Evolutionary conservation across 2,329 filamentous ascomycete species (phyloP), one percentile per base, ranked within the genome.

Genomic region (Fusarium anthophilum): DNA sequence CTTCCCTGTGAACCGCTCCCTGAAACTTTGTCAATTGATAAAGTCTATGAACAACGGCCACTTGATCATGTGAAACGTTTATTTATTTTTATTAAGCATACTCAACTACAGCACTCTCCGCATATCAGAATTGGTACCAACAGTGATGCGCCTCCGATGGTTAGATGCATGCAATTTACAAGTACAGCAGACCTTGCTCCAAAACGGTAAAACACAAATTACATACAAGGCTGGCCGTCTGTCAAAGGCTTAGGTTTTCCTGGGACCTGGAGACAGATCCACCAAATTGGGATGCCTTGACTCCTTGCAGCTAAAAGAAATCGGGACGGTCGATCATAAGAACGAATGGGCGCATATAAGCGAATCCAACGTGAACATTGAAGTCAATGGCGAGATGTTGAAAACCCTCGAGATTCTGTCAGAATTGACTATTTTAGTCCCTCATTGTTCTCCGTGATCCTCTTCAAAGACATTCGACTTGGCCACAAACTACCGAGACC

Each of bases 101-200:
- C 22, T 43, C 35, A 47, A 15, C n/a, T 41, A 43, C 30, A 28
- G 38, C 28, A 48, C 55, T 48, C 24, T 62, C 38, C 45, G 24
- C 44, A 57, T 38, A 28, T 70, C 37, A 24, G 32, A 63, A 37
- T 57, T 37, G 41, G 41, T 67, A 60, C 47, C 55, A 50, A n/a
- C 24, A 48, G 51, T 50, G 66, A 67, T 60, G 53, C 60, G 51
- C 66, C 66, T 68, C 56, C 51, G 37, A 64, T 54, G 41, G 55
- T 45, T 63, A 68, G 62, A 73, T 64, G 71, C 71, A 74, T 64
- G 71, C 62, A 73, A 73, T 74, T 64, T 72, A 72, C 58, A 71
- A 57, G 65, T 44, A 71, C 44, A 45, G 50, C 39, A 73, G 44
- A 60, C 56, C 70, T 60, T 68, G 57, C 22, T 73, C 70, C 58